Conservation (phyloP, 495 filamentous ascomycete genomes). For the Penicillium samsonianum region DNA sequence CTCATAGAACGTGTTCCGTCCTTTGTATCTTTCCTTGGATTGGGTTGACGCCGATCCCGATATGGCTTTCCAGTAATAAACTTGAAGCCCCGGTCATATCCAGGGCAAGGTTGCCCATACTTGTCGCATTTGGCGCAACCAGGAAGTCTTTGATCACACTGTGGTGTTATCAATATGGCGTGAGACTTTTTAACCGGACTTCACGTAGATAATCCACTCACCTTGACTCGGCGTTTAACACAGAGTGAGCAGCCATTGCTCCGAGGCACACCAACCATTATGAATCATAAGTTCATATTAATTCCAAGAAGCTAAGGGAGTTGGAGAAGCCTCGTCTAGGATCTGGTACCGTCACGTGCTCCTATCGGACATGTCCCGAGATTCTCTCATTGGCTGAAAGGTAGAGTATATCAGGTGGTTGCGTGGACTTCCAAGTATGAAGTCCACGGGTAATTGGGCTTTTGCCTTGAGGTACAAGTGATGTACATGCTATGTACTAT, state of each 20-base stretch:
- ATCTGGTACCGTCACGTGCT: background rate
- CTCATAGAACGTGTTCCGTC: background rate
- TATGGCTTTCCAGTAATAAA: conserved; percentile 39
- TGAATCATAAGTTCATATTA: conserved; percentile 7
- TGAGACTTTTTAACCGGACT: background rate
- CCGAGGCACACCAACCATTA: conserved; percentile 48
- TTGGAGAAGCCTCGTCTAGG: background rate
- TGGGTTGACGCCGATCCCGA: conserved; percentile 23
- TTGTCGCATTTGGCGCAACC: conserved; percentile 37
- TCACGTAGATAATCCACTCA: conserved; percentile 6
- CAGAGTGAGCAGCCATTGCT: conserved; percentile 56
- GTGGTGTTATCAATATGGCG: conserved; percentile 10
- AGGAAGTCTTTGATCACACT: conserved; percentile 39
- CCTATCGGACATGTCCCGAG: background rate
- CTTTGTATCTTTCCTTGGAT: background rate
- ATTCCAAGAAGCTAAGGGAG: background rate
- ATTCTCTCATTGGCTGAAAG: conserved; percentile 1
- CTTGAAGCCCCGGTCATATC: conserved; percentile 38
- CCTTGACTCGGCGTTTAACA: conserved; percentile 39
- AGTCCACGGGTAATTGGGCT: background rate
- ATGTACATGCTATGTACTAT: background rate
- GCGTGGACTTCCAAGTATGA: background rate
- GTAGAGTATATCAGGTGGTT: background rate
- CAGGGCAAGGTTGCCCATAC: conserved; percentile 39
- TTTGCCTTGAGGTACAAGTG: background rate